Evolutionary conservation across 352 stramenopile species (phyloP), one percentile per base, ranked within the genome.

Genomic region (Globisporangium alternatum): DNA sequence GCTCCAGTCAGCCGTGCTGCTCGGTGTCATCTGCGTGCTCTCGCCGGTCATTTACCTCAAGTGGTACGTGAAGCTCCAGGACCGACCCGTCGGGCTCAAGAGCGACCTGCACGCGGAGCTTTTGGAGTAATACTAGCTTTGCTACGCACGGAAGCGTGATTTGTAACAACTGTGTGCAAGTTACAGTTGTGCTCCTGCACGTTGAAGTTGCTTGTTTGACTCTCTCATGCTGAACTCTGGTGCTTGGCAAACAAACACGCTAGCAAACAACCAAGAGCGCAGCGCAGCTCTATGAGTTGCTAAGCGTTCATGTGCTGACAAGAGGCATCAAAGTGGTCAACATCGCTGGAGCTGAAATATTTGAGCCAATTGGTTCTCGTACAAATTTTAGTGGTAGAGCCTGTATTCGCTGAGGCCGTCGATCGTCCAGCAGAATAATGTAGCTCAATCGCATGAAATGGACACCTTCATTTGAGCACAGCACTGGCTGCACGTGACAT

Each of bases 1-100:
- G 83, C 66, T 56, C 13, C 83, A 92, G 68, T 75, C 74, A 2
- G 60, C 77, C 4, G 67, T 88, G 43, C 72, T 92, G 41, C 58
- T 71, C 28, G 54, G 47, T 4, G 54, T 86, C 10, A 41, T 92
- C 56, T 62, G 64, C 31, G 56, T 82, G 21, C 69, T 83, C 2
- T 56, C 76, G 9, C 79, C 83, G 2, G 33, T 86, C 17, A 89
- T 92, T 49, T 90, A 89, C 69, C 76, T 80, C n/a, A 86, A 92
- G 55, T 92, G 83, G 83, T 92, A 86, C 61, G 68, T 77, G 21
- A 83, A 90, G 60, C 68, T 92, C 43, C 71, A 86, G 66, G 75
- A 86, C 62, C 75, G 70, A 4, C 78, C 81, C 7, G 72, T 88
- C 10, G 79, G 77, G 41, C 62, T 88, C 6, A 65, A 71, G 31